Evolutionary conservation across 495 filamentous ascomycete genomes (phyloP).

Genomic region (Clohesyomyces aquaticus): DNA sequence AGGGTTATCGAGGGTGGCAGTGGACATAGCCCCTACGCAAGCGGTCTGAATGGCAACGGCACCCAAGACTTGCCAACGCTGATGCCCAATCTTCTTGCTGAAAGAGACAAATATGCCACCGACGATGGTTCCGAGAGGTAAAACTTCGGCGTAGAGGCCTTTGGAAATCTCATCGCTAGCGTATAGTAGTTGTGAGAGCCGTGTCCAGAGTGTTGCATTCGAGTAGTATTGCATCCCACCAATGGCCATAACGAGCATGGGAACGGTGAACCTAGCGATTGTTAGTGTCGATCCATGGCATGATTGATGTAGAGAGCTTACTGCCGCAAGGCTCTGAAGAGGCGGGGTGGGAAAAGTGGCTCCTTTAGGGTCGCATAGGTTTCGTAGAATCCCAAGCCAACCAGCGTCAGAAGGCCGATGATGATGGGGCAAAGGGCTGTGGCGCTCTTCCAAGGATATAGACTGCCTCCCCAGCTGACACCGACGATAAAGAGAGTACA

Average conservation of each 20-base stretch:
- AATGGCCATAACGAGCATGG: constrained; percentile 38
- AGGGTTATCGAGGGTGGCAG: constrained; percentile 31
- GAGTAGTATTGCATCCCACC: constrained; percentile 40
- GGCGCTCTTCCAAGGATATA: constrained; percentile 32
- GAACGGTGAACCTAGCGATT: constrained; percentile 30
- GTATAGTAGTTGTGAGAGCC: constrained; percentile 37
- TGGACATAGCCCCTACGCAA: constrained; percentile 32
- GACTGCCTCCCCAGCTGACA: constrained; percentile 32
- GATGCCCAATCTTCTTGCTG: constrained; percentile 33
- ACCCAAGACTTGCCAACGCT: constrained; percentile 26
- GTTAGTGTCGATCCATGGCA: not conserved
- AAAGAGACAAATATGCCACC: constrained; percentile 30
- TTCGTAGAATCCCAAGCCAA: constrained; percentile 37
- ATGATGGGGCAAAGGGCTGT: constrained; percentile 25
- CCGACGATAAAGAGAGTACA: constrained; percentile 34
- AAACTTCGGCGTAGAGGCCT: constrained; percentile 33
- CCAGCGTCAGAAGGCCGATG: constrained; percentile 29
- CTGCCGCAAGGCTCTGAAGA: constrained; percentile 38
- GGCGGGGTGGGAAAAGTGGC: constrained; percentile 34
- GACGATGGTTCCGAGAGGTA: constrained; percentile 36
- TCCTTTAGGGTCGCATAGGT: constrained; percentile 30
- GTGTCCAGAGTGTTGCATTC: constrained; percentile 35
- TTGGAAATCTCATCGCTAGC: constrained; percentile 37
- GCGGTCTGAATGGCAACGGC: constrained; percentile 32
- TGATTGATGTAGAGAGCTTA: constrained; percentile 5